phyloP scores from a whole-genome alignment of 2,329 filamentous ascomycete species.

The Colletotrichum gloeosporioides region DNA sequence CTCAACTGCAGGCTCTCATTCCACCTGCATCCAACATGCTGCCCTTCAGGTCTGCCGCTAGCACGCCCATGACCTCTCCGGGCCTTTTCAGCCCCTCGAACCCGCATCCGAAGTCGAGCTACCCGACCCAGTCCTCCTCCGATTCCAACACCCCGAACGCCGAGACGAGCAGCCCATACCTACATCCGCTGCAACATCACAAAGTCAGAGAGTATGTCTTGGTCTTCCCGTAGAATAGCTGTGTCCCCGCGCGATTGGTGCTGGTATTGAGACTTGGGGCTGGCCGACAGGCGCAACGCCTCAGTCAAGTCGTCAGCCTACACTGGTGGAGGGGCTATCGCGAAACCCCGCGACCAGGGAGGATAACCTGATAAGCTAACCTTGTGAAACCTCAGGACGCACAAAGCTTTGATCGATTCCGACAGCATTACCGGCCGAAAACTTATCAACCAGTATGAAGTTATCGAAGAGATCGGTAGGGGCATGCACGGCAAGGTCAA shows the following conservation, averaged over 20 bases:
- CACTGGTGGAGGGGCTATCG: neutral
- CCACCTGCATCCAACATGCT: slow-evolving; percentile 40
- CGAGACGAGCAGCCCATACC: slow-evolving; percentile 60
- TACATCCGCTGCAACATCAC: slow-evolving; percentile 75
- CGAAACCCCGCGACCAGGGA: slow-evolving; percentile 2
- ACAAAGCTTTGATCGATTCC: slow-evolving; percentile 89
- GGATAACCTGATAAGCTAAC: slow-evolving; percentile 6
- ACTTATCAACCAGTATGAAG: slow-evolving; percentile 96
- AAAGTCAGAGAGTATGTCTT: slow-evolving; percentile 73
- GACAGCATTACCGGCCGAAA: slow-evolving; percentile 91
- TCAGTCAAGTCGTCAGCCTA: slow-evolving; percentile 1
- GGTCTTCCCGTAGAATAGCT: neutral
- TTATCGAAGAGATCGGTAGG: slow-evolving; percentile 93
- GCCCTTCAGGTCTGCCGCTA: slow-evolving; percentile 55
- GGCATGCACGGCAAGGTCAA: slow-evolving; percentile 99
- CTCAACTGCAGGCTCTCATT: slow-evolving; percentile 20
- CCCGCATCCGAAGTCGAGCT: slow-evolving; percentile 42
- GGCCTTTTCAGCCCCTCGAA: slow-evolving; percentile 64
- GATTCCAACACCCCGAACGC: slow-evolving; percentile 60
- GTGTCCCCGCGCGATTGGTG: too few species aligned
- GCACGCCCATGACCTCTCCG: slow-evolving; percentile 65
- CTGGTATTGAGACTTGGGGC: neutral
- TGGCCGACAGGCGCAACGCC: neutral
- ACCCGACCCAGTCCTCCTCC: slow-evolving; percentile 48
- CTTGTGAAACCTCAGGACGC: slow-evolving; percentile 62